Conservation (phyloP, 1,284 basidiomycete genomes). For the Ustilago bromivora region DNA sequence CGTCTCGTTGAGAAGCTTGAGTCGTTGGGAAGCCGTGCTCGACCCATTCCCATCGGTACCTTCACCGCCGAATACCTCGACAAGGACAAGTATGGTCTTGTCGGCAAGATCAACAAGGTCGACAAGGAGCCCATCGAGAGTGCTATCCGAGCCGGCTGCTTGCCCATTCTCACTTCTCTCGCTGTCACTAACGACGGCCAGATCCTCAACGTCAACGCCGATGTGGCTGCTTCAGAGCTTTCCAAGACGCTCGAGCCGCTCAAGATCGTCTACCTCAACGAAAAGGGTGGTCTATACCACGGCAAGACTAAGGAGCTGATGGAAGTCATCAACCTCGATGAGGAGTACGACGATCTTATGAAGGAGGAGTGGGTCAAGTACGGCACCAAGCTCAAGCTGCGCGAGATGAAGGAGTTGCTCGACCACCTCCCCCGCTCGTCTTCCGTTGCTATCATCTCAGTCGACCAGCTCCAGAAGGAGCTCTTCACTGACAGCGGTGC, state of each 20-base stretch:
- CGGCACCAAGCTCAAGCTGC: slow-evolving; percentile 98
- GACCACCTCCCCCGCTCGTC: slow-evolving; percentile 98
- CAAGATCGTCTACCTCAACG: slow-evolving; percentile 98
- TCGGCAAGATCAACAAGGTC: slow-evolving; percentile 68
- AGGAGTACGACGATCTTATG: slow-evolving; percentile 97
- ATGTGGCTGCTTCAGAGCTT: slow-evolving; percentile 68
- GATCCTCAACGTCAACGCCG: slow-evolving; percentile 69
- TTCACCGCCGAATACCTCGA: slow-evolving; percentile 68
- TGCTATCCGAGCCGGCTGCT: slow-evolving; percentile 68
- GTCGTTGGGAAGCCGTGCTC: slow-evolving; percentile 67
- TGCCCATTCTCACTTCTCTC: slow-evolving; percentile 68
- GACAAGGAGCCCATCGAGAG: slow-evolving; percentile 70
- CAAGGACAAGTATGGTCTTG: slow-evolving; percentile 70
- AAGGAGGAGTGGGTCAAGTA: slow-evolving; percentile 99
- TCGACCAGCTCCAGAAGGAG: slow-evolving; percentile 93
- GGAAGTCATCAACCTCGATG: slow-evolving; percentile 96
- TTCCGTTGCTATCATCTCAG: slow-evolving; percentile 96
- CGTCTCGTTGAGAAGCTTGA: slow-evolving; percentile 69
- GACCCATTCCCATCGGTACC: slow-evolving; percentile 68
- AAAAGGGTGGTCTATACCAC: slow-evolving; percentile 98
- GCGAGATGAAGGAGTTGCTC: slow-evolving; percentile 98
- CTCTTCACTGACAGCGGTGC: slow-evolving; percentile 98
- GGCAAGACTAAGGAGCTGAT: slow-evolving; percentile 78
- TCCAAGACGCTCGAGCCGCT: slow-evolving; percentile 70
- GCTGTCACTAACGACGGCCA: slow-evolving; percentile 68